These are phyloP conservation scores for Arabis alpina DNA, from an alignment of 345 rosid genomes.

Conservation along the genomic window DNA sequence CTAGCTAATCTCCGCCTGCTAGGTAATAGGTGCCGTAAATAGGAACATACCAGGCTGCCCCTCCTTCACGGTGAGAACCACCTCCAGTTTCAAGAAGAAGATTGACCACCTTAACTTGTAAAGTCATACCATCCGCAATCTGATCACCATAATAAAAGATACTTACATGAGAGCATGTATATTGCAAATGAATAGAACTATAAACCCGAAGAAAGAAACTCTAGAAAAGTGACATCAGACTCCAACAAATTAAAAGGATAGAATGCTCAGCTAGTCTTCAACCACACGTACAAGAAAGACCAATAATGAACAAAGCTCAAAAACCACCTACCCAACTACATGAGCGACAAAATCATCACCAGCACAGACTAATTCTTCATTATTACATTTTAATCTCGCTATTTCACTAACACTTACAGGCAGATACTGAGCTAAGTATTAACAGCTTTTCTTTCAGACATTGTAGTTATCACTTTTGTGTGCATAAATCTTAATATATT, in stretches of 20 bases:
- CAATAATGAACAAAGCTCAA: constrained; percentile 14
- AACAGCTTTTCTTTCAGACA: neutral
- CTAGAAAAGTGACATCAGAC: constrained; percentile 8
- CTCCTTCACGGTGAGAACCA: constrained; percentile 64
- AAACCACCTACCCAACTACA: constrained; percentile 10
- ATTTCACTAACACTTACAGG: neutral
- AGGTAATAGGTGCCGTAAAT: constrained; percentile 20
- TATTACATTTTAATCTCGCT: neutral
- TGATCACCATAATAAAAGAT: constrained; percentile 43
- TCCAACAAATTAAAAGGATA: constrained; percentile 6
- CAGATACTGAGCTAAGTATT: constrained; percentile 4
- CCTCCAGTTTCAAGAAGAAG: constrained; percentile 94
- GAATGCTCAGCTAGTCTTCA: constrained; percentile 9
- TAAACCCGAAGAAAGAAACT: neutral
- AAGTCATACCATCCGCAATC: constrained; percentile 99
- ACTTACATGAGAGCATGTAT: neutral
- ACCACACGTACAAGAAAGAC: constrained; percentile 16
- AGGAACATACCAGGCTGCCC: constrained; percentile 83
- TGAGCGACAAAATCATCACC: neutral
- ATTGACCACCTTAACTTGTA: constrained; percentile 86
- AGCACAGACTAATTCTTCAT: neutral
- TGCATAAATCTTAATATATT: neutral
- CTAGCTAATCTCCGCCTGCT: neutral
- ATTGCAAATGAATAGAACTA: constrained; percentile 15
- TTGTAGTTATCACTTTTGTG: neutral